Percentiles rank a stretch among this genome's conserved stretches.
Conservation (phyloP, 164 flowering plant species). For the Macadamia tetraphylla region DNA sequence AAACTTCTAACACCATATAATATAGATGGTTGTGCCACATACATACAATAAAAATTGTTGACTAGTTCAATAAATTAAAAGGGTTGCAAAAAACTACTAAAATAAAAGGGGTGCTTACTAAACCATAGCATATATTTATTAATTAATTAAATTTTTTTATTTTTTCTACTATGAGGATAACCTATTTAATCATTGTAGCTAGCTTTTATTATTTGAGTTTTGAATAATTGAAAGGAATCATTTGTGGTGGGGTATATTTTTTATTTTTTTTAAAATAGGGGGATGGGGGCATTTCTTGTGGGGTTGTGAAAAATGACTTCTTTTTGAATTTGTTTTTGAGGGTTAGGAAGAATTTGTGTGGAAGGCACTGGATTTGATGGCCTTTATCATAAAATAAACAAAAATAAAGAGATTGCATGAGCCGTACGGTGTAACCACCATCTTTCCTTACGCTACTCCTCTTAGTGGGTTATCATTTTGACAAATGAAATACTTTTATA, state of each 20-base stretch:
- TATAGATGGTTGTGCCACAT: too few relatives aligned
- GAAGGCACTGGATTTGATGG: conserved; percentile 13
- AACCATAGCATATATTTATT: too few relatives aligned
- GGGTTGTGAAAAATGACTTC: conserved; percentile 10
- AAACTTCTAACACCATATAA: too few relatives aligned
- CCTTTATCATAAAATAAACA: neutral
- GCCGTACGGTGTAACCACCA: conserved; percentile 12
- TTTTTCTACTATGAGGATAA: too few relatives aligned
- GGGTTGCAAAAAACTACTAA: too few relatives aligned
- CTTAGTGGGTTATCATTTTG: conserved; percentile 16
- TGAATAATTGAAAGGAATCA: conserved; percentile 17
- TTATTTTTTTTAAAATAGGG: neutral
- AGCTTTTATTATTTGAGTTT: conserved; percentile 5
- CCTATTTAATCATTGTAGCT: neutral
- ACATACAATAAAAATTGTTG: too few relatives aligned
- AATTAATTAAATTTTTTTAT: too few relatives aligned
- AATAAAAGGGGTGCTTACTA: too few relatives aligned
- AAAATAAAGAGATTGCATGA: neutral
- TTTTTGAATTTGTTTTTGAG: neutral
- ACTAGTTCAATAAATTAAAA: too few relatives aligned
- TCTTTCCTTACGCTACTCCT: conserved; percentile 2
- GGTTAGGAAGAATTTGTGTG: conserved; percentile 1
- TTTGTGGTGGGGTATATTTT: conserved; percentile 7
- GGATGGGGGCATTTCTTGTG: neutral
- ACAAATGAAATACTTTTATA: conserved; percentile 2